Evolutionary conservation across 768 basidiomycete genomes (phyloP).

Genomic region (Lyophyllum atratum): DNA sequence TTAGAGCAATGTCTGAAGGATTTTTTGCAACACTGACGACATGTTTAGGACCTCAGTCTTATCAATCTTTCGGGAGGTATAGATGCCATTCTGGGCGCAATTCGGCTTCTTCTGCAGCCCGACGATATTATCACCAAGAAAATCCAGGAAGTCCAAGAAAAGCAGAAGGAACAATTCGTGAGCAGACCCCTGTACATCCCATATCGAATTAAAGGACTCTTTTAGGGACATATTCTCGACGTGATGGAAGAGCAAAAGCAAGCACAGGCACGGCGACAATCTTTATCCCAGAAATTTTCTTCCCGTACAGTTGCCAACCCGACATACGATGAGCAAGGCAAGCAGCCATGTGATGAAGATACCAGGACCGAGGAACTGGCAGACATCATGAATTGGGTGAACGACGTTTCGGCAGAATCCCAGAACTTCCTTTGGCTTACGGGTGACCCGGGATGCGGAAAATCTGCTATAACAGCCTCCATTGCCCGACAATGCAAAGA

Average conservation of each 20-base stretch:
- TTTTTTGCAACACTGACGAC: neutral
- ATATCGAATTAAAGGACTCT: neutral
- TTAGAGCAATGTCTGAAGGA: neutral
- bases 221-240: slow-evolving; percentile 1
- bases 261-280: slow-evolving; percentile 7
- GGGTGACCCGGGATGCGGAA: neutral
- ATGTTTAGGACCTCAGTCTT: neutral
- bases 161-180: slow-evolving; percentile 14
- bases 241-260: slow-evolving; percentile 13
- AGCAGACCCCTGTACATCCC: neutral
- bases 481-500: slow-evolving; percentile 12
- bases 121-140: slow-evolving; percentile 3
- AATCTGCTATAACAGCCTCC: slow-evolving; percentile 16
- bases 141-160: slow-evolving; percentile 6
- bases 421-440: slow-evolving; percentile 10
- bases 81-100: neutral
- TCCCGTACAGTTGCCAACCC: slow-evolving; percentile 8
- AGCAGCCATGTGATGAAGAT: slow-evolving; percentile 17
- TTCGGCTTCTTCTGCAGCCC: neutral
- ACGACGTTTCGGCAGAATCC: slow-evolving; percentile 2
- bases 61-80: neutral
- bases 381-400: slow-evolving; percentile 13
- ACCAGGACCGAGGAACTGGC: slow-evolving; percentile 13
- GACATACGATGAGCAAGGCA: slow-evolving; percentile 16
- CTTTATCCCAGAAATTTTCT: slow-evolving; percentile 4